Base-by-base conservation (phyloP, 2,329 filamentous ascomycete genomes). In the Amauroascus verrucosus region DNA sequence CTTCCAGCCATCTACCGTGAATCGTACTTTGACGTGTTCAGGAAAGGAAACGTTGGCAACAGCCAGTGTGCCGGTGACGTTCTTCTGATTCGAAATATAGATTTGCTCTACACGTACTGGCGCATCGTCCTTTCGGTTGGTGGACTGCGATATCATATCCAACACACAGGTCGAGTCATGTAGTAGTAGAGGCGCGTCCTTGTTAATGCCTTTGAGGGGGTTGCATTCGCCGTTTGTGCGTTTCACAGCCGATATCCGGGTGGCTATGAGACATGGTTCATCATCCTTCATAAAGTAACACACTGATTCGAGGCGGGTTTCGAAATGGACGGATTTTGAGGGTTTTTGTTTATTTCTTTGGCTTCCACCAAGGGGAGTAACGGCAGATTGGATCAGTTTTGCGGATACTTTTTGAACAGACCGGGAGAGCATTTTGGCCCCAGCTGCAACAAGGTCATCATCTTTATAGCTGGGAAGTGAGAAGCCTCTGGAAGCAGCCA, bases 231-330 rank as follows among this genome's bases (percentile, higher is more conserved):
- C 51, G 33, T 24, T 18, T 6, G 41, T 48, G n/a, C 51, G 51
- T 41, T 32, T 53, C 32, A 53, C 51, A 20, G 51, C 44, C 2
- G 51, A 53, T 40, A 53, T 53, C 11, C 43, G 43, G 6, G 51
- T 43, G 22, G 44, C 44, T 47, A 53, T 48, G 3, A 53, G 13
- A 41, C 43, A 53, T 9, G 51, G 51, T 47, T 53, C 43, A 16
- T 53, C 51, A 33, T 53, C 51, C 16, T 53, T 53, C 32, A 41
- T 47, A 14, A 53, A 53, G 37, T 53, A 53, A 18, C 41, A 47
- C 20, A 53, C 51, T 2, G 51, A 53, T 14, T 53, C 51, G 16
- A 53, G 51, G 33, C 41, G 51, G 14, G 51, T 43, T 43, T 53
- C 51, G 28, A 53, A 53, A 16, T 53, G 51, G 11, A 53, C 51